Base-by-base conservation (phyloP, 768 basidiomycete genomes). In the Russula dissimulans region DNA sequence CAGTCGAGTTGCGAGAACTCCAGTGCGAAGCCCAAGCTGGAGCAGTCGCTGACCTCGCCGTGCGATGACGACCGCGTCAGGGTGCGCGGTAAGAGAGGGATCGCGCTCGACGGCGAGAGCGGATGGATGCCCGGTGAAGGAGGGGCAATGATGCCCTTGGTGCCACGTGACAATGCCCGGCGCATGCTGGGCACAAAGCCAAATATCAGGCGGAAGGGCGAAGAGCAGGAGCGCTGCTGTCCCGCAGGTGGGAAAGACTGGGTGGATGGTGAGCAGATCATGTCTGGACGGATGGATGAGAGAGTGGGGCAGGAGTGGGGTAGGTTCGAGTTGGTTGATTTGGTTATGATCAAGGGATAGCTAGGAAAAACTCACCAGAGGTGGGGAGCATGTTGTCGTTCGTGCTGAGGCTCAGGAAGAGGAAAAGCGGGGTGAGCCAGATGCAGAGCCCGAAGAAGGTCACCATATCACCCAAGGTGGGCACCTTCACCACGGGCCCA, bases 371-470 rank as follows among this genome's bases (percentile, higher is more conserved):
- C 53, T 64, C 54, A 41, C 67, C 70, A 9, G 54, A 18, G 10
- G 78, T 78, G 5, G 97, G 97, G 15, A 98, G 79, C 2, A 94
- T 91, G 68, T 98, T 92, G 70, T 99, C 97, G 65, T 97, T 98
- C 15, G 97, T 95, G 63, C 91, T 95, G 54, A 99, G 76, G 69
- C 93, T 95, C 59, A 99, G 76, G 78, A 99, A 99, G 36, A 99
- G 74, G 74, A 95, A 99, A 34, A 99, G 72, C 3, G 97, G 97
- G 8, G 88, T 82, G 32, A 88, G 80, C 89, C 89, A 92, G n/a
- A 91, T 85, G 71, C 89, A 91, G 41, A 88, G 72, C 4, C 82
- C 88, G 63, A 92, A 91, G 73, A 92, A 91, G 9, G 89, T 86
- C 17, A 87, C 85, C 59, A 89, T 87, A 68, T 91, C 89, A 18